These are phyloP conservation scores for Galerina marginata DNA, from an alignment of 768 basidiomycete species.

Conservation along the genomic window DNA sequence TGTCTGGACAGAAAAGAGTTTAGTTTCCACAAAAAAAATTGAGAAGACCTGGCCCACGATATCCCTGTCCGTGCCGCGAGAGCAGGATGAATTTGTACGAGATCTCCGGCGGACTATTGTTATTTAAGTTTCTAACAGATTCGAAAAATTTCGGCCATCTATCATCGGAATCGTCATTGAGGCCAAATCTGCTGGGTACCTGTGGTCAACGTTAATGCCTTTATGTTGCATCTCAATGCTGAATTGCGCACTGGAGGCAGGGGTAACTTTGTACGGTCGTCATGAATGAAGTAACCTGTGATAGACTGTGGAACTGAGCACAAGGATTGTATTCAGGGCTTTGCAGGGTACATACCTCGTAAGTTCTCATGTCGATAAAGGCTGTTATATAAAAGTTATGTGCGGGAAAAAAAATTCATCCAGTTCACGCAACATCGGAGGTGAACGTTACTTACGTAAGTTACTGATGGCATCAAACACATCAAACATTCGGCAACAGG, in stretches of 20 bases:
- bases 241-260: slow-evolving; percentile 13
- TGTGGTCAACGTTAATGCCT: not conserved
- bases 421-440: too few species aligned
- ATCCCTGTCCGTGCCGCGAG: slow-evolving; percentile 75
- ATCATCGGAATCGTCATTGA: slow-evolving; percentile 21
- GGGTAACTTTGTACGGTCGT: slow-evolving; percentile 10
- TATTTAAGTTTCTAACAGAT: slow-evolving; percentile 55
- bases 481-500: too few species aligned
- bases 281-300: slow-evolving; percentile 27
- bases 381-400: too few species aligned
- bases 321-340: too few species aligned
- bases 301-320: slow-evolving; percentile 16
- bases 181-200: slow-evolving; percentile 28
- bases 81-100: slow-evolving; percentile 71
- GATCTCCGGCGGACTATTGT: slow-evolving; percentile 37
- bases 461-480: too few species aligned
- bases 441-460: too few species aligned
- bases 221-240: not conserved
- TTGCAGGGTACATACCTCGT: too few species aligned
- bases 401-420: too few species aligned
- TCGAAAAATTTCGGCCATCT: slow-evolving; percentile 25
- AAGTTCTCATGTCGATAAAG: too few species aligned
- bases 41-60: slow-evolving; percentile 51
- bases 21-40: not conserved
- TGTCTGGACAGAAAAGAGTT: slow-evolving; percentile 49